Evolutionary conservation across 1,139 yeast genomes (phyloP), one percentile per base, ranked within the genome.

Genomic region (Protomyces inundatus): DNA sequence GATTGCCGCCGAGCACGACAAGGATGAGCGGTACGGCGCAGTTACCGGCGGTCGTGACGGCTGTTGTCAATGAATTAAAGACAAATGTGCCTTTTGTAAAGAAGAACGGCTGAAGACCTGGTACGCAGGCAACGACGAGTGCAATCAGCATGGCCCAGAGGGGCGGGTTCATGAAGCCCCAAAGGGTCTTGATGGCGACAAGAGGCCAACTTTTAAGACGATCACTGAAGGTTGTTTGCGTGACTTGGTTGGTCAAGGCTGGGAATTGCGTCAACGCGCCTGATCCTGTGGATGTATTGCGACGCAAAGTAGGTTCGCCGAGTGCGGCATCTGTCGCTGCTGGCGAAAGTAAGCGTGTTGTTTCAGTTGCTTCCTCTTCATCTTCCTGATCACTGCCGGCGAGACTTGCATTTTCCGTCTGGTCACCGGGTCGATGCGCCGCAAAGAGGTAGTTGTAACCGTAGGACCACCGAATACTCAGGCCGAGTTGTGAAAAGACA

Each of bases 81-180:
- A 90, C 74, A 72, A 93, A 90, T 0, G 88, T 86, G 66, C 80
- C 74, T 50, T 80, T 75, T 12, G 71, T 69, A 75, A 87, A 91
- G 68, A 91, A 82, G 64, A 82, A 80, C 57, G 79, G 76, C 71
- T 89, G 89, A 36, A 91, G 73, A 1, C 80, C 77, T 2, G 95
- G 90, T 16, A 89, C 79, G 0, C 95, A 83, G 0, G 98, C 98
- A 64, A 93, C 91, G 34, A 88, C 68, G 23, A 93, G 84, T 7
- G 97, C 86, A 0, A 86, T 75, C 34, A 89, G 75, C 98, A 93
- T 93, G 10, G 98, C 86, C 80, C 90, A 93, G 67, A 93, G 79
- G 7, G 98, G 98, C 9, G 98, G 97, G 75, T 93, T 93, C 96
- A 93, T 90, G 70, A 84, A 84, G 42, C 74, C 71, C 64, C 80